Evolutionary conservation across 2,329 filamentous ascomycete species (phyloP), one percentile per base, ranked within the genome.

Genomic region (Pyrenophora tritici-repentis): DNA sequence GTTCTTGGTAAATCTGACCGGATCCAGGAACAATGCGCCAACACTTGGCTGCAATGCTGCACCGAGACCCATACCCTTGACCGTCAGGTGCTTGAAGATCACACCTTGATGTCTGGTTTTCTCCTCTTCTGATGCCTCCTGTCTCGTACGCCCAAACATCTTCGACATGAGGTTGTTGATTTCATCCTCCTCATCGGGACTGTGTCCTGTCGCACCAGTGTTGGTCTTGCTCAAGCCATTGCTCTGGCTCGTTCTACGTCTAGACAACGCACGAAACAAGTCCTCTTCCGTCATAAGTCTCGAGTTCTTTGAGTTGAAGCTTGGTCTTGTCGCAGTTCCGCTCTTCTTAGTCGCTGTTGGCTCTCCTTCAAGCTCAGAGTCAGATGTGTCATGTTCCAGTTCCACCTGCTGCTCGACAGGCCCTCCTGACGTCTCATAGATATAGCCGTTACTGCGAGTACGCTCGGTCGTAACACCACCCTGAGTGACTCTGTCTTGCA

Each of bases 21-120:
- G 84, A 0, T 82, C 83, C 1, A 83, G 43, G 41, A 87, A 80
- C 42, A 88, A 84, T 60, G 89, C 86, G 56, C 78, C 78, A 46
- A 82, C 78, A 0, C 82, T 84, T 4, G 80, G 79, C 55, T 88
- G 85, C 26, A 88, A 76, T 8, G 84, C 83, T 2, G 86, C 82
- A 22, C 86, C 83, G 12, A 85, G 75, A 22, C 82, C 81, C 66
- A 83, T 75, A 13, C 83, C 86, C 45, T 84, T 78, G 14, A 89
- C 86, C 0, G 78, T 87, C 39, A 89, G 75, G 47, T 85, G 77
- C 56, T 82, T 77, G 83, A 85, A 89, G 1, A 86, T 83, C 0
- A 89, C 78, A 18, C 86, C 87, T 3, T 88, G 78, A 65, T 90
- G 87, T 17, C 86, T 77, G 0, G 85, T 87, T 66, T 88, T 84